Percentiles rank a stretch among this genome's conserved stretches.
phyloP scores from a whole-genome alignment of 352 stramenopile species.

The Phytophthora citrophthora region DNA sequence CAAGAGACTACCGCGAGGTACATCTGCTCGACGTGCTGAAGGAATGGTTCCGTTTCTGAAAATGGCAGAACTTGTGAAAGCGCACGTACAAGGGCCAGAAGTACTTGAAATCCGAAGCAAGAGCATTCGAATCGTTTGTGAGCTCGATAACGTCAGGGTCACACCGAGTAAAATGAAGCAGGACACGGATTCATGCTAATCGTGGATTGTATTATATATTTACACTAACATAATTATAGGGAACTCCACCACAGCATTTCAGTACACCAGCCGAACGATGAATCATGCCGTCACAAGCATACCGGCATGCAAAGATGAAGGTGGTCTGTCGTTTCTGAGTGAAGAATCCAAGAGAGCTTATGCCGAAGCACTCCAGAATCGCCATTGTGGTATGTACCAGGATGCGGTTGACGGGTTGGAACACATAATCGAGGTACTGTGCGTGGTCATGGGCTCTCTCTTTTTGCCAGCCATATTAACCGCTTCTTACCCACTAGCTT shows the following conservation, averaged over 20 bases:
- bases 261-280: constrained; percentile 4
- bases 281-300: constrained; percentile 7
- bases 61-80: constrained; percentile 33
- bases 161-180: constrained; percentile 4
- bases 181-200: neutral
- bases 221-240: constrained; percentile 13
- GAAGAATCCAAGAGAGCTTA: constrained; percentile 37
- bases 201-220: constrained; percentile 5
- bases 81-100: constrained; percentile 46
- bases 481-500: constrained; percentile 24
- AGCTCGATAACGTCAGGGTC: constrained; percentile 60
- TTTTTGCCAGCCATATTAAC: neutral
- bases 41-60: constrained; percentile 28
- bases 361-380: constrained; percentile 40
- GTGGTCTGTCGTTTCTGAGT: constrained; percentile 21
- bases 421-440: constrained; percentile 49
- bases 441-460: neutral
- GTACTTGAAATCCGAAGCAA: constrained; percentile 48
- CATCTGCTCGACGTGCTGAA: constrained; percentile 32
- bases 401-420: constrained; percentile 49
- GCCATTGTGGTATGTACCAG: constrained; percentile 45
- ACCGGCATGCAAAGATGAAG: constrained; percentile 4
- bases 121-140: constrained; percentile 43
- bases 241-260: neutral
- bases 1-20: constrained; percentile 43